Evolutionary conservation across 768 basidiomycete genomes (phyloP), one percentile per base, ranked within the genome.

Genomic region (Leccinum uliginosum): DNA sequence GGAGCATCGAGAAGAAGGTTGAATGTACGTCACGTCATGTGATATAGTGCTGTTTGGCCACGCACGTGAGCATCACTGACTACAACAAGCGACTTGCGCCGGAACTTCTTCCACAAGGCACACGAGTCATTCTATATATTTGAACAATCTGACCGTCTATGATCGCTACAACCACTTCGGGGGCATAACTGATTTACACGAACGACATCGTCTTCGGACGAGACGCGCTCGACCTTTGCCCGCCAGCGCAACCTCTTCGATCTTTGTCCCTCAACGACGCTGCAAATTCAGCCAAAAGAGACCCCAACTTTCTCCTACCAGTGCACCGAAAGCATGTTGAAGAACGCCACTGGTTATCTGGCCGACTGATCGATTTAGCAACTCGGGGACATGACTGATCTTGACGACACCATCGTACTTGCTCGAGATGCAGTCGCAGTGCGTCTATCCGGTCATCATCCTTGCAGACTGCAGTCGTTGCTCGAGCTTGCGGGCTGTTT

Each of bases 111-210:
- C 29, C 29, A 30, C 29, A 30, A 11, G 32, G 8, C 32, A 34
- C 3, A n/a, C 3, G 17, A 54, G 40, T 0, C 40, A 53, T 14
- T 32, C 29, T 6, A 6, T 19, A 15, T 49, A 45, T 7, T 48
- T 59, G 23, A 54, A 47, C 12, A 51, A 35, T 38, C 57, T 60
- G 9, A 35, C 48, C 27, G 11, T 50, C n/a, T 10, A 21, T 26
- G 59, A 34, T 34, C 32, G 14, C 12, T 58, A 50, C 10, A 10
- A 26, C n/a, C 34, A 57, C 1, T 21, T 48, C 2, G 51, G 51
- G 15, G 17, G 11, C 29, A 30, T 30, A 5, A 30, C 11, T 30
- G 10, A 30, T 0, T 23, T 59, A 12, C 45, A 55, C 9, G 54
- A 50, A 50, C 19, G 46, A 55, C 6, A 53, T 59, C n/a, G 7